phyloP scores from a whole-genome alignment of 1,284 basidiomycete species.

The Xanthoconium separans region DNA sequence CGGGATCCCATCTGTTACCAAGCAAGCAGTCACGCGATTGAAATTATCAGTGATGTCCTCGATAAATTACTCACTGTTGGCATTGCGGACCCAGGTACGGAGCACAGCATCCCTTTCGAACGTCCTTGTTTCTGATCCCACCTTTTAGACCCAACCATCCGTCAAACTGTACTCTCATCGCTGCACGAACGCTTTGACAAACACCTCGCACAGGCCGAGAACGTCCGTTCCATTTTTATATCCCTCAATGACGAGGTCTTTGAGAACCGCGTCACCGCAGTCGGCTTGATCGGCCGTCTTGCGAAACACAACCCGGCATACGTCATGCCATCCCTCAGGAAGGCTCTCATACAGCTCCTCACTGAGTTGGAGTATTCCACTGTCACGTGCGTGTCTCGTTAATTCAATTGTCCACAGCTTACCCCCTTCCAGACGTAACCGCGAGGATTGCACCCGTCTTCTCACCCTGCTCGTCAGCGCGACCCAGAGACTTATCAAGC shows the following conservation, averaged over 20 bases:
- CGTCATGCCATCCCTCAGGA: constrained; percentile 96
- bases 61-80: constrained; percentile 97
- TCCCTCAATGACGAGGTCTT: constrained; percentile 98
- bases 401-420: neutral
- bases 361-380: constrained; percentile 98
- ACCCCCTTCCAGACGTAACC: constrained; percentile 56
- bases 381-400: constrained; percentile 58
- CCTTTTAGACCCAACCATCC: constrained; percentile 65
- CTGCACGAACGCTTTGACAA: constrained; percentile 96
- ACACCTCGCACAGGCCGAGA: constrained; percentile 98
- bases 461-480: constrained; percentile 87
- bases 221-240: constrained; percentile 95
- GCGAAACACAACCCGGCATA: constrained; percentile 97
- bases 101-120: neutral
- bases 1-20: constrained; percentile 97
- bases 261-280: constrained; percentile 89
- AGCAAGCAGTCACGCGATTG: constrained; percentile 94
- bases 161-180: constrained; percentile 85
- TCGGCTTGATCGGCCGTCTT: constrained; percentile 90
- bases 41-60: constrained; percentile 96
- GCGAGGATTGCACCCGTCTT: constrained; percentile 91
- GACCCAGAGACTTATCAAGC: constrained; percentile 92
- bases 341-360: constrained; percentile 94
- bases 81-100: constrained; percentile 90
- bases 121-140: neutral